Evolutionary conservation across 2,329 filamentous ascomycete genomes (phyloP).

Genomic region (Pseudogymnoascus sp.): DNA sequence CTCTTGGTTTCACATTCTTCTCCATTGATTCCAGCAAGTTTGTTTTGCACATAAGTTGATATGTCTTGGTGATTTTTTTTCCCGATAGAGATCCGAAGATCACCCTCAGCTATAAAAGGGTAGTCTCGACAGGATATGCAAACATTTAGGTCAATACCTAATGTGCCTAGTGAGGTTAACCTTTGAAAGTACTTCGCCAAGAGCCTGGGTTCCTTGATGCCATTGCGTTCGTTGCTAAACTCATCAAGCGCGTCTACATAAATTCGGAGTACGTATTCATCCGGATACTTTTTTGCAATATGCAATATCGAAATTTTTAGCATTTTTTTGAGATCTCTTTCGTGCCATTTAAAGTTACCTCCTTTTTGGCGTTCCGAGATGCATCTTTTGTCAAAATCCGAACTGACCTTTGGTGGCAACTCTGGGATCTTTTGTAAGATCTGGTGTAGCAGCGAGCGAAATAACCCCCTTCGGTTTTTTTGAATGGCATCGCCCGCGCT

Average conservation of each 20-base stretch:
- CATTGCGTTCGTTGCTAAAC: conserved; percentile 10
- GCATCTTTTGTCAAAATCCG: not conserved
- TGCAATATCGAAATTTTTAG: not conserved
- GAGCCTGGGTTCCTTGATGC: not conserved
- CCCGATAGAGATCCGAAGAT: conserved; percentile 26
- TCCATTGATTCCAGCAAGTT: conserved; percentile 14
- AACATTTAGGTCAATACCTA: not conserved
- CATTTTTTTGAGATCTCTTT: not conserved
- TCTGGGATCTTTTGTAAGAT: conserved; percentile 27
- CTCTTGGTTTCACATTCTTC: not conserved
- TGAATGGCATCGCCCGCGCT: not conserved
- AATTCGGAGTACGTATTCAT: conserved; percentile 15
- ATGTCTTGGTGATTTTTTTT: conserved; percentile 28
- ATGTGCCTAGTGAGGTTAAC: not conserved
- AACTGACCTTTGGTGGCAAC: not conserved
- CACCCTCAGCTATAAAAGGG: conserved; percentile 8
- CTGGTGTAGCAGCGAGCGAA: conserved; percentile 41
- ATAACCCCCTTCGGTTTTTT: conserved; percentile 35
- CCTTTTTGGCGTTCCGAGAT: not conserved
- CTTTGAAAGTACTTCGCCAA: not conserved
- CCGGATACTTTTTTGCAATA: not conserved
- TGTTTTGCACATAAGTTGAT: conserved; percentile 21
- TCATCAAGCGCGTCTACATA: conserved; percentile 33
- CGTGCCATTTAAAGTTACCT: not conserved
- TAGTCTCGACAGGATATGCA: not conserved